These are phyloP conservation scores for Nepenthes alata DNA, from an alignment of 179 eudicot genomes.

Conservation along the genomic window DNA sequence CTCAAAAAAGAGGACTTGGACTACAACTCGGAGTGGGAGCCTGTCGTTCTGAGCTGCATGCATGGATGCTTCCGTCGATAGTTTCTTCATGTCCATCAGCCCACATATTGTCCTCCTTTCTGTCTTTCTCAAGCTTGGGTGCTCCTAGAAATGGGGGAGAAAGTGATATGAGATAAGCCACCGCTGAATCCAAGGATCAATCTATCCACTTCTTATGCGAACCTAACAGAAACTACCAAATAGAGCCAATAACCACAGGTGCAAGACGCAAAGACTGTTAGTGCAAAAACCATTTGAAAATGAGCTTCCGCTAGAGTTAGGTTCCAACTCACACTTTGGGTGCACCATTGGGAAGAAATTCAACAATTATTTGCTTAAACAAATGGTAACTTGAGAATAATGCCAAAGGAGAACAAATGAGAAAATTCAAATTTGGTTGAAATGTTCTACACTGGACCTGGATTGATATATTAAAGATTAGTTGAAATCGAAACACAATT, in stretches of 20 bases:
- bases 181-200: neutral
- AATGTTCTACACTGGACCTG: no score
- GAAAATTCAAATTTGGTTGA: no score
- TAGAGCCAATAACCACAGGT: neutral
- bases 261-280: neutral
- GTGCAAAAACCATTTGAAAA: no score
- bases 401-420: no score
- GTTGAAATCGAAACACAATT: no score
- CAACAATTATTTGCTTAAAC: no score
- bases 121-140: conserved; percentile 41
- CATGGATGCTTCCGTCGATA: conserved; percentile 54
- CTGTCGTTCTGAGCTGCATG: conserved; percentile 87
- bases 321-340: no score
- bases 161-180: neutral
- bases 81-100: conserved; percentile 59
- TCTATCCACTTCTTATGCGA: neutral
- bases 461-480: no score
- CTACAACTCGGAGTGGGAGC: conserved; percentile 71
- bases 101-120: conserved; percentile 59
- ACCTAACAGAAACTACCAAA: neutral
- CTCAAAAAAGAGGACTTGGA: conserved; percentile 72
- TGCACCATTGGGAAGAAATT: no score
- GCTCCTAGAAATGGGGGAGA: conserved; percentile 30
- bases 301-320: no score
- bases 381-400: no score